Base-by-base conservation (phyloP, 305 asterid species). In the Fraxinus latifolia region DNA sequence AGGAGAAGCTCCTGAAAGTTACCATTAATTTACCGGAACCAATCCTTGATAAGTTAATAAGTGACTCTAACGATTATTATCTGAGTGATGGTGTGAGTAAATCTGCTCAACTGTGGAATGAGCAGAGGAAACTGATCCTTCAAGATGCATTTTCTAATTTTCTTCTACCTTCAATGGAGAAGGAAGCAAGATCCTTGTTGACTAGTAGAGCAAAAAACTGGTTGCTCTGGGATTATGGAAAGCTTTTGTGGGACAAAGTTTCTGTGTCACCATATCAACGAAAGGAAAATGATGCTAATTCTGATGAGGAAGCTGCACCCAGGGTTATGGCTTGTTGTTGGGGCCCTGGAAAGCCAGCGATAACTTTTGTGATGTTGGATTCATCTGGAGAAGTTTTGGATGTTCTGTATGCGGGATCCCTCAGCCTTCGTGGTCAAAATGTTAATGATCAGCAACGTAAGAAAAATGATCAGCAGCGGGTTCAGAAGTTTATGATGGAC, bases 261-360 rank as follows among this genome's bases (percentile, higher is more conserved):
- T 93, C 99, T 77, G 92, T 93, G 78, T 90, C 96, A 29, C 97
- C 99, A 34, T 93, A 90, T 87, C 98, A 90, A 87, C 90, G 95
- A 77, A 94, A 92, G 83, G 97, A 93, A 87, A 93, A 77, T 82
- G 99, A 93, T 85, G 80, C 73, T 37, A 86, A 81, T 84, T 89
- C 98, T 23, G 98, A 94, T 84, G 98, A 93, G 77, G 98, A 96
- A 84, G 84, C 93, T 81, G 91, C 95, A 74, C 98, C 98, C 72
- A 88, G 99, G 89, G 99, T 96, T 62, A 90, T 96, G 97, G 99
- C 98, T 81, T 94, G 99, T 91, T 96, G 99, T 86, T 94, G 99
- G 99, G 99, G 99, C 47, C 98, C 97, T 50, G 98, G 99, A 78
- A 94, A 93, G 86, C 99, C 98, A 34, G 92, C 97, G 42, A 96